A percentile compares a stretch with the other conserved stretches of the same genome.
Conservation (phyloP, 805 yeast species). For the Diddensiella transvaalensis region DNA sequence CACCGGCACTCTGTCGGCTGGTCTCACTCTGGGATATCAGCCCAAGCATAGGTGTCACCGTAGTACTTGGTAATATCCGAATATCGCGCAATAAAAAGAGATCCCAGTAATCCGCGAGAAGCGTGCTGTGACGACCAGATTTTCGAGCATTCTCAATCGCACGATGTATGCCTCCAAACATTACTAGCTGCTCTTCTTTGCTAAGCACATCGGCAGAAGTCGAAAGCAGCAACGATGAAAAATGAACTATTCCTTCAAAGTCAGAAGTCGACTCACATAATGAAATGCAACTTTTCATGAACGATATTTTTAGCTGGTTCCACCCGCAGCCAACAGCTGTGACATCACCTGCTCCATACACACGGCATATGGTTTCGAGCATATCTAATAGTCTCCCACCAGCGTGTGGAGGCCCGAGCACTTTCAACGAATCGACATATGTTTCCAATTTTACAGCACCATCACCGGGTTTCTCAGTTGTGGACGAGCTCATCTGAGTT, state of each 20-base stretch:
- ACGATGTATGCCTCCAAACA: conserved; percentile 36
- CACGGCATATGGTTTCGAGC: conserved; percentile 46
- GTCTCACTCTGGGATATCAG: not conserved
- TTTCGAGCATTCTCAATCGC: conserved; percentile 19
- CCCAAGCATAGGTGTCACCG: conserved; percentile 3
- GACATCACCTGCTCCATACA: conserved; percentile 50
- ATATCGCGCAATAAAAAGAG: conserved; percentile 57
- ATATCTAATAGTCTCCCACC: conserved; percentile 30
- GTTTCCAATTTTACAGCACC: not conserved
- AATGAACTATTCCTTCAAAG: conserved; percentile 40
- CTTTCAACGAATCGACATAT: not conserved
- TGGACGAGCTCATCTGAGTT: too few relatives aligned
- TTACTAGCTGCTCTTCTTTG: conserved; percentile 52
- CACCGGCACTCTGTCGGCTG: conserved; percentile 1
- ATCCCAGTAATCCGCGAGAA: conserved; percentile 60
- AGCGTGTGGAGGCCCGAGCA: not conserved
- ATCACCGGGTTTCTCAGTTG: not conserved
- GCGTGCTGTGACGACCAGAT: conserved; percentile 9
- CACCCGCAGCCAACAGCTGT: conserved; percentile 42
- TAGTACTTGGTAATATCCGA: conserved; percentile 19
- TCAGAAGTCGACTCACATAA: conserved; percentile 54
- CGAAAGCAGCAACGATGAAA: conserved; percentile 53
- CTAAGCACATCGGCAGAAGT: conserved; percentile 53
- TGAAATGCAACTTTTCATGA: conserved; percentile 48
- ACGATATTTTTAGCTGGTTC: conserved; percentile 54